Evolutionary conservation across 192 early-diverging fungal genomes (phyloP), one percentile per base, ranked within the genome.

Genomic region (Mortierella antarctica): DNA sequence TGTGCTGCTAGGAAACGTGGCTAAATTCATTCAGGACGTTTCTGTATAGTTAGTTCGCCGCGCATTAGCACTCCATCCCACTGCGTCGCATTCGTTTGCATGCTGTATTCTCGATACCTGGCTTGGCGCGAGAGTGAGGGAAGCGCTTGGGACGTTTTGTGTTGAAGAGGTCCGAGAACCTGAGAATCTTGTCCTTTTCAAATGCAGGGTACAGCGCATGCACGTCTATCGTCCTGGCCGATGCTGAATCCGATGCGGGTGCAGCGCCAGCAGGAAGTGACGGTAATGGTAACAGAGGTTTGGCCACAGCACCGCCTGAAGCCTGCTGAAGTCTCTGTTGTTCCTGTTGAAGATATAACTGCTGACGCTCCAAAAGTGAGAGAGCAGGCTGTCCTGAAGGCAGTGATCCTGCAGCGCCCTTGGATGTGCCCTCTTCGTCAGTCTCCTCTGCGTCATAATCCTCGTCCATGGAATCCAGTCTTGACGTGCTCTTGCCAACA

Each of bases 151-250:
- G 81, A 0, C 84, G 73, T 18, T 85, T 85, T 11, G 71, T 83
- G 49, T 88, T 84, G 70, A 92, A 91, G 6, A 92, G 58, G 41
- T 92, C 88, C 2, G 90, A 89, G 72, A 92, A 92, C 41, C 86
- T 89, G 7, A 90, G 72, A 8, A 91, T 82, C 60, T 88, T 86
- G 47, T 85, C 78, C 61, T 82, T 83, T 57, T 90, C 88, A 67
- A 92, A 92, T 2, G 83, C 85, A n/a, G 91, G 91, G 67, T 90
- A 92, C 13, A 92, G 54, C 11, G 73, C 62, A 51, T 86, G 71
- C 7, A 91, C 80, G 70, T 87, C 84, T 4, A 86, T 49, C 13
- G 71, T 65, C 50, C 63, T 42, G 7, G 61, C n/a, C 21, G 81
- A 41, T 14, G 71, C 50, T 18, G 52, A 2, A 31, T 67, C 21